phyloP scores from a whole-genome alignment of 2,329 filamentous ascomycete species.

The Xylaria sp. region DNA sequence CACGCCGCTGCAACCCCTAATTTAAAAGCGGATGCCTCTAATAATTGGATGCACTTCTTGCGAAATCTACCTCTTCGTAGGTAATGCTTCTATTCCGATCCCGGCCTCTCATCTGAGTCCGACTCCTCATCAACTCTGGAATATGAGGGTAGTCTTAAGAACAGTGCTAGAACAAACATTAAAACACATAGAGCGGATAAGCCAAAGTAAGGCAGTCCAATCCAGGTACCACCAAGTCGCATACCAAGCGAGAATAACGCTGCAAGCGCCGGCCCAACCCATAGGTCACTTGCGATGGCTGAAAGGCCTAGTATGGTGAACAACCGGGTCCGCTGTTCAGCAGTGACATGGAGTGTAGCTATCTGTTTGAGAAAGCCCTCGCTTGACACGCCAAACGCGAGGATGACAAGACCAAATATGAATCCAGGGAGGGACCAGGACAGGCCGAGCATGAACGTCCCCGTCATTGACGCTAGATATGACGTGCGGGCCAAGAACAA shows the following conservation, averaged over 20 bases:
- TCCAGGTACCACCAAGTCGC: conserved; percentile 46
- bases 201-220: conserved; percentile 50
- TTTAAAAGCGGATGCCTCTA: not conserved
- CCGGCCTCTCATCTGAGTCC: conserved; percentile 19
- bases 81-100: not conserved
- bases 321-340: conserved; percentile 47
- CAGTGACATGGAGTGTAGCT: conserved; percentile 44
- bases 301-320: conserved; percentile 46
- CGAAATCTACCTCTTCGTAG: not conserved
- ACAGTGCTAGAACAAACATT: conserved; percentile 43
- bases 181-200: conserved; percentile 44
- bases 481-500: conserved; percentile 46
- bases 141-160: conserved; percentile 38
- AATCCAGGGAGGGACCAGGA: conserved; percentile 45
- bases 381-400: conserved; percentile 46
- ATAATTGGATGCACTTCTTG: not conserved
- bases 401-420: conserved; percentile 46
- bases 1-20: conserved; percentile 21
- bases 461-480: conserved; percentile 39
- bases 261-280: conserved; percentile 46
- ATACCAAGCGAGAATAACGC: conserved; percentile 48
- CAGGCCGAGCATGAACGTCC: conserved; percentile 45
- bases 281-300: conserved; percentile 43
- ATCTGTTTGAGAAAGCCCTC: conserved; percentile 47
- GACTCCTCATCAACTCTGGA: conserved; percentile 39